Evolutionary conservation across 805 yeast genomes (phyloP), one percentile per base, ranked within the genome.

Genomic region (Wickerhamomyces xylosicus): DNA sequence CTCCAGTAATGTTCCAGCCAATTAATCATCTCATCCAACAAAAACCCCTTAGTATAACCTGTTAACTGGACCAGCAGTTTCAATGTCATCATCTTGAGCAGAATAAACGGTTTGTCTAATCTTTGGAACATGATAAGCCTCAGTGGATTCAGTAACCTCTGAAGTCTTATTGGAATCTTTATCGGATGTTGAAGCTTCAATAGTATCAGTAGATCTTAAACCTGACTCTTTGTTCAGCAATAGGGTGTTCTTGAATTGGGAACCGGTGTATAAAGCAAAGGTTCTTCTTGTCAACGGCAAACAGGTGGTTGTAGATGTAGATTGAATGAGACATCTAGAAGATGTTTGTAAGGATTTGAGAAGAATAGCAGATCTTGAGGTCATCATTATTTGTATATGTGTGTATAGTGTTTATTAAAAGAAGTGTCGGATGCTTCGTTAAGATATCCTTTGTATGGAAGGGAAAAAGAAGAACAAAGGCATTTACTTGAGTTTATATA

Each of bases 21-120:
- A n/a, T n/a, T n/a, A n/a, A n/a, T n/a, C n/a, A n/a, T n/a, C n/a
- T n/a, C n/a, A n/a, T n/a, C n/a, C n/a, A n/a, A n/a, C n/a, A n/a
- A n/a, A n/a, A 21, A 10, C 6, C 25, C 9, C 25, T 25, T 25
- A 16, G 37, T 20, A 53, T 33, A 52, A 47, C 40, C 56, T 54
- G 38, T 47, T 48, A 31, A 45, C 44, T 18, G 58, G 58, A 40
- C 57, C 57, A 18, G 55, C 57, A 31, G 57, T 54, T 41, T 54
- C 58, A 37, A 54, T 55, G 44, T 54, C 57, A 27, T 53, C 57
- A 28, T 52, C 58, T 6, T 31, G 33, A 31, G 33, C 33, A 22
- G 56, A 51, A 41, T 50, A 54, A 37, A 54, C 47, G 14, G 55
- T 52, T 41, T 56, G 58, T 34, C 50, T 42, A 34, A 40, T 15